Evolutionary conservation across 768 basidiomycete genomes (phyloP), one percentile per base, ranked within the genome.

Genomic region (Lactifluus hygrophoroides): DNA sequence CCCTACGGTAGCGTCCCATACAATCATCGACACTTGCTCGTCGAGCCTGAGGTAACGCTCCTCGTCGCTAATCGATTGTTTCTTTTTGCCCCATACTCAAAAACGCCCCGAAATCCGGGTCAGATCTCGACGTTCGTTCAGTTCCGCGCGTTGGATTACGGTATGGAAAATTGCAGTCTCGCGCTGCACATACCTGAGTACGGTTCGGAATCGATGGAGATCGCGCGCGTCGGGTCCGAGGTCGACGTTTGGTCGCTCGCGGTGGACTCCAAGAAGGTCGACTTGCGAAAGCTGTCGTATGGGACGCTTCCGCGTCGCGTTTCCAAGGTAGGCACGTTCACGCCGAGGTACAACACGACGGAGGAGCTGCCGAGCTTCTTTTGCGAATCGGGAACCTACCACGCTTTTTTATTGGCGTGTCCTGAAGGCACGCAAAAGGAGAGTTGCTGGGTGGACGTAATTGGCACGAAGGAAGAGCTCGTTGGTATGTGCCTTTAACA

Each of bases 71-170:
- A 6, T 21, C 32, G 10, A 19, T 17, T n/a, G 14, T 8, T 19
- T 21, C n/a, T n/a, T n/a, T n/a, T n/a, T n/a, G n/a, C n/a, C n/a
- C n/a, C n/a, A n/a, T n/a, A n/a, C n/a, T n/a, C n/a, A n/a, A n/a
- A n/a, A n/a, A n/a, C n/a, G n/a, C n/a, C n/a, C n/a, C n/a, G n/a
- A 32, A 51, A 25, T 16, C 14, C 13, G n/a, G 38, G n/a, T 32
- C 32, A 54, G 47, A 54, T 43, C 14, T 59, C 47, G 17, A 54
- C 47, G 10, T 55, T 60, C 42, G 40, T 59, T 37, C 48, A 55
- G 43, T 60, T 51, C 13, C 58, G 13, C 11, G 58, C 42, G 16
- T 32, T 50, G 35, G 48, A 55, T 16, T 55, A 51, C 21, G 48
- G 43, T 28, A 44, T 45, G 48, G 43, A 60, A 19, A 51, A 56